Evolutionary conservation across 1,139 yeast genomes (phyloP), one percentile per base, ranked within the genome.

Genomic region (Hanseniaspora gamundiae): DNA sequence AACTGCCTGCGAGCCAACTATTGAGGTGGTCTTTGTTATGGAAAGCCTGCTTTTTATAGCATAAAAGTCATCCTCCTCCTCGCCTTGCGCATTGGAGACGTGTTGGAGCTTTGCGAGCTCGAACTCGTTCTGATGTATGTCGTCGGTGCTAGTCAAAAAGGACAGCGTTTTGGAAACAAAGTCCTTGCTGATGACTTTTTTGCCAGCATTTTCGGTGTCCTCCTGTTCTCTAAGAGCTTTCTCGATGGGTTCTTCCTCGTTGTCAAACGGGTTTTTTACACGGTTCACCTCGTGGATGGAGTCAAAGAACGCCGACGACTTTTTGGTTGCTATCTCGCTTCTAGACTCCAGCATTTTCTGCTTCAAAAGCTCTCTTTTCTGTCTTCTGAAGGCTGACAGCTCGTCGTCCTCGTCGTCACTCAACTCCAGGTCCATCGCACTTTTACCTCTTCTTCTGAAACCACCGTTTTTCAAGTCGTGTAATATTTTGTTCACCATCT

Each of bases 391-490:
- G 39, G 62, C 60, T 44, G 60, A 62, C 42, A 80, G 68, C 42
- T 75, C 78, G 51, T 76, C 83, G 42, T 73, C 80, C 38, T 73
- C 80, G 40, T 74, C 80, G 45, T 66, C 70, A 57, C 80, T 85
- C 40, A 82, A 69, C 48, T 83, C 88, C 39, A 82, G 64, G 48
- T 79, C 85, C 41, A 76, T 69, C 2, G 73, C 75, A 43, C 72
- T 69, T 17, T 71, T 71, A 16, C 74, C 71, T 48, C 85, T 71
- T 52, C 78, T 82, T 35, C 86, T 70, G 59, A 86, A 76, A 30
- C 80, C 80, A 51, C 94, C 96, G 47, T 81, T 81, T 52, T 83
- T 80, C 45, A 88, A 73, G 61, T 88, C 97, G 48, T 80, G 83
- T 51, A 83, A 71, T 45, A 88, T 74, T 59, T 75, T 80, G 57